phyloP scores from a whole-genome alignment of 768 basidiomycete species.

The Serendipita sp. region DNA sequence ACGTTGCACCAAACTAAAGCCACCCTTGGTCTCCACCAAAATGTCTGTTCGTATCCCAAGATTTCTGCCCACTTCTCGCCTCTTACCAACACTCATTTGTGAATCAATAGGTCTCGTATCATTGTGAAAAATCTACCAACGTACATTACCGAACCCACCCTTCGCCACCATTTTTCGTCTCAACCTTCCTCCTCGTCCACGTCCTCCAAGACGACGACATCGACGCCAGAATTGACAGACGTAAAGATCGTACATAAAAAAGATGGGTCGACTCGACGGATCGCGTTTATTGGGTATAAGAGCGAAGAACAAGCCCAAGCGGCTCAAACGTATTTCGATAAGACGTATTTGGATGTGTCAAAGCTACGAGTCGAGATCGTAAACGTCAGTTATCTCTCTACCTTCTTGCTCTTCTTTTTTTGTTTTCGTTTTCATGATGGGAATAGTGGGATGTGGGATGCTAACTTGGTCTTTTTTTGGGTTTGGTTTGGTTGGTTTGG shows the following conservation, averaged over 20 bases:
- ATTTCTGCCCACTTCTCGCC: too few species aligned
- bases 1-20: too few species aligned
- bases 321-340: constrained; percentile 72
- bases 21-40: too few species aligned
- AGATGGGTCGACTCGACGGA: constrained; percentile 68
- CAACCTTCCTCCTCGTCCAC: constrained; percentile 23
- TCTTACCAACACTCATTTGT: background rate
- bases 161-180: constrained; percentile 49
- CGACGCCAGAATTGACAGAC: constrained; percentile 53
- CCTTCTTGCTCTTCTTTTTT: constrained; percentile 8
- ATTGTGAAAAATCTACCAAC: constrained; percentile 69
- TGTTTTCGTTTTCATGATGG: background rate
- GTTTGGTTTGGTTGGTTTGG: background rate
- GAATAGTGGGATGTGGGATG: too few species aligned
- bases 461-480: background rate
- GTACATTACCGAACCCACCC: constrained; percentile 45
- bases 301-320: constrained; percentile 53
- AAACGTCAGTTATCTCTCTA: constrained; percentile 36
- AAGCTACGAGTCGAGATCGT: constrained; percentile 61
- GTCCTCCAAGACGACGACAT: constrained; percentile 32
- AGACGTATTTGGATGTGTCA: constrained; percentile 66
- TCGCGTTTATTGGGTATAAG: constrained; percentile 90
- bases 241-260: constrained; percentile 59
- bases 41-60: too few species aligned
- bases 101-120: constrained; percentile 52